Percentiles rank a stretch among this genome's conserved stretches.
These are phyloP conservation scores for Neophaeococcomyces aloes DNA, from an alignment of 2,329 filamentous ascomycete genomes.

Conservation along the genomic window DNA sequence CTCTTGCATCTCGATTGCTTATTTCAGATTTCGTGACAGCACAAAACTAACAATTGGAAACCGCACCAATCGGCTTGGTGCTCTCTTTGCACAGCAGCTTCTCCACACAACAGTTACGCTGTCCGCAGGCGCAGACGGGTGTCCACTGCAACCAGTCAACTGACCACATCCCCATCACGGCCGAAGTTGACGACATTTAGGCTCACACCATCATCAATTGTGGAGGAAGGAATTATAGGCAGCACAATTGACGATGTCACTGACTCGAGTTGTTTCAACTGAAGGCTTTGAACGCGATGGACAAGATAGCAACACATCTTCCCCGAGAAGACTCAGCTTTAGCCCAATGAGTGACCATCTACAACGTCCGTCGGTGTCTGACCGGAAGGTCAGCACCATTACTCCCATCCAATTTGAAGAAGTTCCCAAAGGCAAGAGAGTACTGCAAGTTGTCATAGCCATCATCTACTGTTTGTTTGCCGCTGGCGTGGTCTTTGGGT, in stretches of 20 bases:
- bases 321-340: constrained; percentile 31
- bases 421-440: constrained; percentile 42
- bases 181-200: constrained; percentile 2
- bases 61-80: too few relatives aligned
- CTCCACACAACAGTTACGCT: too few relatives aligned
- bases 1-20: too few relatives aligned
- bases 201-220: neutral
- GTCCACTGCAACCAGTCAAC: neutral
- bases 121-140: neutral
- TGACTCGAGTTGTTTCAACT: constrained; percentile 34
- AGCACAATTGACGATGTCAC: constrained; percentile 28
- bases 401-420: constrained; percentile 27
- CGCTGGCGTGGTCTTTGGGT: constrained; percentile 73
- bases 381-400: constrained; percentile 21
- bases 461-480: constrained; percentile 66
- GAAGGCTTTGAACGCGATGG: constrained; percentile 32
- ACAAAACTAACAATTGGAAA: too few relatives aligned
- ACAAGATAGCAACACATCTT: constrained; percentile 27
- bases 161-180: neutral
- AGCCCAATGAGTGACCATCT: constrained; percentile 31
- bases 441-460: constrained; percentile 58
- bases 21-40: too few relatives aligned
- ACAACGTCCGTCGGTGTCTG: constrained; percentile 25
- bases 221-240: neutral
- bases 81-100: too few relatives aligned